These are phyloP conservation scores for Fusarium sacchari DNA, from an alignment of 2,329 filamentous ascomycete genomes.

Conservation along the genomic window DNA sequence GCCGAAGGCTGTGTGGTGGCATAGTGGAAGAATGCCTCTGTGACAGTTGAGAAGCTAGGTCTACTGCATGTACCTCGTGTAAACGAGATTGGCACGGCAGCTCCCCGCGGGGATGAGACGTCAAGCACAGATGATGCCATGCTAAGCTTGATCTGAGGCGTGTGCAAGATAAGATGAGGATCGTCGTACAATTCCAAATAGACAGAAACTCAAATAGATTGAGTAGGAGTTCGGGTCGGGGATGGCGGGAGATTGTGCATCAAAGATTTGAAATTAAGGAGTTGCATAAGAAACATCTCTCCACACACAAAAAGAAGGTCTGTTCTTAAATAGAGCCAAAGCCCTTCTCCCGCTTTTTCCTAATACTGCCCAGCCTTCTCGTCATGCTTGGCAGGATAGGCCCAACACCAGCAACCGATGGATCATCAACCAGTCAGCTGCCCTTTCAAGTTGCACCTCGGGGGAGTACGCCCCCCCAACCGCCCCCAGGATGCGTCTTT, in stretches of 20 bases:
- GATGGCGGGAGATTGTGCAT: constrained; percentile 1
- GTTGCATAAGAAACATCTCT: constrained; percentile 11
- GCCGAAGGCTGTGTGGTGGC: constrained; percentile 50
- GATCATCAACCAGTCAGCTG: constrained; percentile 23
- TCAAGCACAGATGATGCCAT: constrained; percentile 21
- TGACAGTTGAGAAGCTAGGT: constrained; percentile 47
- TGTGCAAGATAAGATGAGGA: constrained; percentile 23
- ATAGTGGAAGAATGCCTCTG: constrained; percentile 51
- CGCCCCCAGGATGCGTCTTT: constrained; percentile 25
- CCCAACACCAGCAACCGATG: constrained; percentile 1
- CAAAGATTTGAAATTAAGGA: constrained; percentile 32
- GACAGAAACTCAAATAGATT: constrained; percentile 23
- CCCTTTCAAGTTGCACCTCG: constrained; percentile 10
- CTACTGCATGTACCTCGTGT: constrained; percentile 28
- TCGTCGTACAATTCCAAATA: constrained; percentile 20
- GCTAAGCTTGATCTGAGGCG: background rate
- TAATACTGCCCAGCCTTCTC: constrained; percentile 22
- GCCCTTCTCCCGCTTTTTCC: constrained; percentile 2
- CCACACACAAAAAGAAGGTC: constrained; percentile 23
- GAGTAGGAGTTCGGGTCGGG: background rate
- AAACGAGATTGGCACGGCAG: constrained; percentile 33
- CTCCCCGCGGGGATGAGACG: background rate
- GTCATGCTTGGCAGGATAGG: constrained; percentile 28
- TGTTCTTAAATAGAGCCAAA: constrained; percentile 28
- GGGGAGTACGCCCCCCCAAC: background rate